Percentiles rank a stretch among this genome's conserved stretches.
Conservation (phyloP, 495 filamentous ascomycete species). For the Apodospora peruviana region DNA sequence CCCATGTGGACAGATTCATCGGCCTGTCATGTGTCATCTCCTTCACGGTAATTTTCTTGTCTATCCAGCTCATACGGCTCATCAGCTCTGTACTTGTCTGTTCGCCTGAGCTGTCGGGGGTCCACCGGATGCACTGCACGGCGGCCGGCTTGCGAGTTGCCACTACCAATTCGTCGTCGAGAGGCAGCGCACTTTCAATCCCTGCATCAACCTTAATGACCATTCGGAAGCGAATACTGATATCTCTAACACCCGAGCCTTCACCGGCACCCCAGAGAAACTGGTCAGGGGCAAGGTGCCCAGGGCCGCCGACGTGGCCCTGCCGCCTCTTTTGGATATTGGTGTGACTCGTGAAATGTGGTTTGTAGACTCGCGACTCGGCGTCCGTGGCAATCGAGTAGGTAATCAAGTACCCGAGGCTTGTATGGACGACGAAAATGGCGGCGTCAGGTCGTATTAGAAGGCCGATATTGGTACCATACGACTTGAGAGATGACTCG, state of each 20-base stretch:
- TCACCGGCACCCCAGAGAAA: conserved; percentile 61
- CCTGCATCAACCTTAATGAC: conserved; percentile 97
- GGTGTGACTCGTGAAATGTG: conserved; percentile 61
- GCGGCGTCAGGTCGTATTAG: conserved; percentile 86
- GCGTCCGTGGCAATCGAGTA: conserved; percentile 88
- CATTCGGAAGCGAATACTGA: conserved; percentile 90
- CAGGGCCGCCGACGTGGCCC: conserved; percentile 59
- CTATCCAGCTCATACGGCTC: conserved; percentile 77
- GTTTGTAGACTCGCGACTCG: conserved; percentile 75
- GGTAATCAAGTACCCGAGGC: conserved; percentile 82
- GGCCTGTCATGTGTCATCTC: conserved; percentile 96
- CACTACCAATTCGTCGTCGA: conserved; percentile 91
- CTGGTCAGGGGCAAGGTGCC: conserved; percentile 45
- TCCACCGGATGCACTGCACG: conserved; percentile 94
- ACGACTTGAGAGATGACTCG: conserved; percentile 65
- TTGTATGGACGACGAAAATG: conserved; percentile 88
- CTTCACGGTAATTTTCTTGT: conserved; percentile 65
- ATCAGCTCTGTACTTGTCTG: conserved; percentile 91
- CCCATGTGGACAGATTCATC: conserved; percentile 95
- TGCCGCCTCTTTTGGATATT: conserved; percentile 66
- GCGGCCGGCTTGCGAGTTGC: conserved; percentile 90
- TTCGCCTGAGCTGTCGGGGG: conserved; percentile 67
- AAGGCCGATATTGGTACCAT: conserved; percentile 78
- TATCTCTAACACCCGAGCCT: conserved; percentile 74
- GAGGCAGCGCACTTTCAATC: conserved; percentile 76